phyloP scores from a whole-genome alignment of 495 filamentous ascomycete genomes.

The Chaetomium cochliodes region DNA sequence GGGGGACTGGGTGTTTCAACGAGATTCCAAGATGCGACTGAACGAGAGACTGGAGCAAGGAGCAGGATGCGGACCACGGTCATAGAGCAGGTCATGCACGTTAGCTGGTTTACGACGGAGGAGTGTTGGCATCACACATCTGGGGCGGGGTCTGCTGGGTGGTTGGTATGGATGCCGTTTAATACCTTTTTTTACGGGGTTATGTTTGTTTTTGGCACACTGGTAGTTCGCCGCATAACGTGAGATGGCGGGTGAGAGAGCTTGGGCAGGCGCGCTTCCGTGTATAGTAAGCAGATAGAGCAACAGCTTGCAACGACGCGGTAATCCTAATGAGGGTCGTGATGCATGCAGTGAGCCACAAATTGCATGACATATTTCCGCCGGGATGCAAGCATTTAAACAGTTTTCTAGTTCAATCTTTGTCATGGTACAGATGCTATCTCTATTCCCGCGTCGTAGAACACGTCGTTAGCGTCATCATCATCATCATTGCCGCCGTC shows the following conservation, averaged over 20 bases:
- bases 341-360: neutral
- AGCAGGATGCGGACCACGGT: conserved; percentile 20
- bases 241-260: conserved; percentile 9
- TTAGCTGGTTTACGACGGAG: neutral
- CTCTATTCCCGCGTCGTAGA: too few relatives aligned
- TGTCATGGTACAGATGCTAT: too few relatives aligned
- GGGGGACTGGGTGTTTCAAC: neutral
- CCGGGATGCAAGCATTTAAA: too few relatives aligned
- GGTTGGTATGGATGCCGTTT: conserved; percentile 33
- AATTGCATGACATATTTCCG: too few relatives aligned
- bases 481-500: too few relatives aligned
- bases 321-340: conserved; percentile 23
- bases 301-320: conserved; percentile 35
- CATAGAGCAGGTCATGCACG: conserved; percentile 25
- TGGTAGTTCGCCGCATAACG: neutral
- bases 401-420: too few relatives aligned
- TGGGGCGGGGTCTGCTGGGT: conserved; percentile 33
- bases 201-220: conserved; percentile 24
- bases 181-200: conserved; percentile 34
- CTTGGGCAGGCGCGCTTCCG: conserved; percentile 12
- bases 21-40: neutral
- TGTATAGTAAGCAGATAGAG: conserved; percentile 39
- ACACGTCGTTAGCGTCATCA: too few relatives aligned
- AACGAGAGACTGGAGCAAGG: conserved; percentile 6
- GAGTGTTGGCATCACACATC: conserved; percentile 28